A percentile compares a stretch with the other conserved stretches of the same genome.
These are phyloP conservation scores for Glaciozyma antarctica DNA, from an alignment of 768 basidiomycete genomes.

Conservation along the genomic window DNA sequence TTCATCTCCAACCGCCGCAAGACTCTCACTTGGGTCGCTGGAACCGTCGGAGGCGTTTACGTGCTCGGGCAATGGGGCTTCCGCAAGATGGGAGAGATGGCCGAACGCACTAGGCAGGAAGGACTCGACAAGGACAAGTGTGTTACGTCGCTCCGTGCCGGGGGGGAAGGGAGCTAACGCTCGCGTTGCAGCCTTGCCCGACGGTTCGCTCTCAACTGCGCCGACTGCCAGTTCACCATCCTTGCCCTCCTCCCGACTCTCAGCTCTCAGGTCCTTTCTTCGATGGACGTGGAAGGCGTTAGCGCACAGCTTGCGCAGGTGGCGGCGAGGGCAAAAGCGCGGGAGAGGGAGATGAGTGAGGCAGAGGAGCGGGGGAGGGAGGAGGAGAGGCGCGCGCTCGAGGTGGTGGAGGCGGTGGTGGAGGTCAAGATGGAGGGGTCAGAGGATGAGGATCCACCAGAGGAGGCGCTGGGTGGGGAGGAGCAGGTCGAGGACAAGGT, in stretches of 20 bases:
- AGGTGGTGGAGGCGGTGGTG: conserved; percentile 11
- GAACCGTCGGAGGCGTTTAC: conserved; percentile 56
- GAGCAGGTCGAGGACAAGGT: conserved; percentile 1
- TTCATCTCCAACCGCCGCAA: conserved; percentile 49
- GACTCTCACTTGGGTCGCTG: conserved; percentile 47
- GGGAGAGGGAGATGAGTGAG: conserved; percentile 8
- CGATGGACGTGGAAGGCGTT: conserved; percentile 66
- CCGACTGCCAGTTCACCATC: conserved; percentile 65
- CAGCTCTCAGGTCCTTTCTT: conserved; percentile 54
- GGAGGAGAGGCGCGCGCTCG: conserved; percentile 3
- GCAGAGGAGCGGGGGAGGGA: neutral
- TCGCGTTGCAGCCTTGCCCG: conserved; percentile 50
- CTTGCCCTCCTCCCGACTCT: conserved; percentile 59
- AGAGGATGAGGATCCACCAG: neutral
- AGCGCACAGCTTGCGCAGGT: conserved; percentile 47
- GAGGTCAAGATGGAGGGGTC: neutral
- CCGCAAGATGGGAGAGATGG: conserved; percentile 57
- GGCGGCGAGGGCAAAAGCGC: conserved; percentile 5
- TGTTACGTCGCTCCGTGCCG: conserved; percentile 37
- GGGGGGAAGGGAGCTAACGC: neutral
- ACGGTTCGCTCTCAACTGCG: conserved; percentile 65
- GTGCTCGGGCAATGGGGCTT: conserved; percentile 53
- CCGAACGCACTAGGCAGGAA: conserved; percentile 54
- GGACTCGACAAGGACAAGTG: conserved; percentile 60
- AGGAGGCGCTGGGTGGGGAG: neutral